These are phyloP conservation scores for Corrigiola litoralis DNA, from an alignment of 179 eudicot species.

Conservation along the genomic window DNA sequence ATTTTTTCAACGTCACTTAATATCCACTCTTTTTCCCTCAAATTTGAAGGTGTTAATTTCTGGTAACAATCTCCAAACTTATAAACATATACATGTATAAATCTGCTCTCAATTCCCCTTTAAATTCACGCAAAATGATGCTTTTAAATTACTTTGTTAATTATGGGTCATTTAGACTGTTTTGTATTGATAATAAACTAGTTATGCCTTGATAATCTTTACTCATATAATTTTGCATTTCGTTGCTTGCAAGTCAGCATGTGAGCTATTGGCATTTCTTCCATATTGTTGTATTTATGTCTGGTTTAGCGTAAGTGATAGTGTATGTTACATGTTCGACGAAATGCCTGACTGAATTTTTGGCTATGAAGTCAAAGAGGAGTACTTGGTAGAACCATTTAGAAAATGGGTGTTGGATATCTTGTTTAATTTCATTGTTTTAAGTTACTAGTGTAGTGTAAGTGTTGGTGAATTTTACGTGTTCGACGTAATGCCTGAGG, in stretches of 20 bases:
- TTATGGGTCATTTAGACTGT: too few relatives aligned
- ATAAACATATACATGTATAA: too few relatives aligned
- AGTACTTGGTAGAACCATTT: neutral
- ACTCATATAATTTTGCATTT: neutral
- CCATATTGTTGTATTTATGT: too few relatives aligned
- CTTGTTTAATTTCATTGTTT: neutral
- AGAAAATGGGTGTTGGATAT: neutral
- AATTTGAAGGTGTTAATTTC: neutral
- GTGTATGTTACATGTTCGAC: constrained; percentile 23
- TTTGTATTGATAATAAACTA: too few relatives aligned
- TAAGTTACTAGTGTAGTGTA: neutral
- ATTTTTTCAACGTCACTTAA: neutral
- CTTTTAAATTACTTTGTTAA: too few relatives aligned
- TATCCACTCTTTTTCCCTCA: neutral
- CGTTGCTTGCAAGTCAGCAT: neutral
- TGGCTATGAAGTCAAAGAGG: neutral
- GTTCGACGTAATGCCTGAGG: too few relatives aligned
- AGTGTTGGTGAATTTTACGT: too few relatives aligned
- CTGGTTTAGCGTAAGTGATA: neutral
- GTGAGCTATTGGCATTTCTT: neutral
- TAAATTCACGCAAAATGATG: too few relatives aligned
- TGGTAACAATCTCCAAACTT: neutral
- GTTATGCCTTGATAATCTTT: neutral
- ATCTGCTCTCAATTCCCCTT: too few relatives aligned
- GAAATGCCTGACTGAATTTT: constrained; percentile 1